Evolutionary conservation across 345 rosid genomes (phyloP).

Genomic region (Alliaria petiolata): DNA sequence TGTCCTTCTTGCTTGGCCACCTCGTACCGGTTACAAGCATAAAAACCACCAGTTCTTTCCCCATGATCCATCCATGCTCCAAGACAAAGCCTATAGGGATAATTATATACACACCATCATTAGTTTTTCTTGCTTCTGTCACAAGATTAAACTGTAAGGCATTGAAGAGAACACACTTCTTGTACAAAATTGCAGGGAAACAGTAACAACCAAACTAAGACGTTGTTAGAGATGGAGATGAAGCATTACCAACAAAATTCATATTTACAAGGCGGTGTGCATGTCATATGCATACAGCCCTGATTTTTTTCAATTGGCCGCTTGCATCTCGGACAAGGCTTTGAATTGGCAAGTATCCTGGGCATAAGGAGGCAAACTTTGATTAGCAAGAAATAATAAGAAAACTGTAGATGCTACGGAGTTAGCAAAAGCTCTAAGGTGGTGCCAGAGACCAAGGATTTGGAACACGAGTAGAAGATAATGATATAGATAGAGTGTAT

Average conservation of each 20-base stretch:
- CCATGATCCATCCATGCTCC: conserved; percentile 93
- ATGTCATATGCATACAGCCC: conserved; percentile 99
- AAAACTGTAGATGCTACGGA: not conserved
- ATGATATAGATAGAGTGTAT: conserved; percentile 12
- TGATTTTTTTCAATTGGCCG: conserved; percentile 98
- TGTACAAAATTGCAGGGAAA: not conserved
- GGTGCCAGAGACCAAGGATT: not conserved
- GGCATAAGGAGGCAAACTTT: conserved; percentile 12
- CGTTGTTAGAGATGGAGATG: not conserved
- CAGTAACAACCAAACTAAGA: conserved; percentile 10
- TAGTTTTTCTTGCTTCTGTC: not conserved
- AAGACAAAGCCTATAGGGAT: conserved; percentile 68
- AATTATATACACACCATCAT: not conserved
- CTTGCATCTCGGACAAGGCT: conserved; percentile 99
- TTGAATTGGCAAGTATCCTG: conserved; percentile 99
- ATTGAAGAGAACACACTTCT: not conserved
- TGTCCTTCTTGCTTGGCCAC: conserved; percentile 93
- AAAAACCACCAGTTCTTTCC: conserved; percentile 92
- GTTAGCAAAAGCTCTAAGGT: not conserved
- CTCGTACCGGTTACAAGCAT: conserved; percentile 84
- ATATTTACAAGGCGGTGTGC: conserved; percentile 98
- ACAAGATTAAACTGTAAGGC: not conserved
- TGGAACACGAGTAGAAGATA: not conserved
- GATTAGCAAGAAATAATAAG: conserved; percentile 10
- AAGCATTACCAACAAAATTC: conserved; percentile 92